Base-by-base conservation (phyloP, 106 monocot genomes). In the Agapanthus africanus region DNA sequence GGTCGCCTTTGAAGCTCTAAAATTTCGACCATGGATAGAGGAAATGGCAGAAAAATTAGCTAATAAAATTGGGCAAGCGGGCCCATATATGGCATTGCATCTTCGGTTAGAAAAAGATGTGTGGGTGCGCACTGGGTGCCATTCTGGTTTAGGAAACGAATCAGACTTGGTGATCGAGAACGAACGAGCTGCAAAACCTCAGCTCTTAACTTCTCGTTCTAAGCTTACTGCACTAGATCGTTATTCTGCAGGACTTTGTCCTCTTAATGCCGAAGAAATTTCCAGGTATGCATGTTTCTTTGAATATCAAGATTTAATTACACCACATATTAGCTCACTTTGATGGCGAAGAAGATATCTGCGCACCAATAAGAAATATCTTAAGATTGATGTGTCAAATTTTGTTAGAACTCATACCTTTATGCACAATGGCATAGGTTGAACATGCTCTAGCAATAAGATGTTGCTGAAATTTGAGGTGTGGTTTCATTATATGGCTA, bases 41-140 rank as follows among this genome's bases (percentile, higher is more conserved):
- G 63, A 70, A 13, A 52, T 61, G 34, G 84, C 76, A 40, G 69
- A 66, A 1, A 80, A 18, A 52, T 63, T 84, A 13, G 72, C 72
- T 0, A 40, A 59, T 39, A 83, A 66, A 56, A 83, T 83, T 68
- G 33, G 40, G 31, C 63, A 64, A 22, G 72, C 76, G 22, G 83
- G 83, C 30, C 76, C 83, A 7, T 83, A 79, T 41, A 42, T 83
- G 71, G 79, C 83, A 18, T 41, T 83, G 75, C 83, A 83, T 51
- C 75, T 83, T 16, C 63, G 80, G 69, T 54, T 84, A 54, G 84
- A 84, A 56, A 84, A 76, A 54, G 84, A 84, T 46, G 84, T 84
- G 22, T 84, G 84, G 84, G 69, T 84, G 37, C 73, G 84, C 46
- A 84, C 80, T 5, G 84, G 84, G 18, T 84, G 84, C 51, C 79